Percentiles rank a stretch among this genome's conserved stretches.
Conservation (phyloP, 768 basidiomycete genomes). For the Termitomyces sp. region DNA sequence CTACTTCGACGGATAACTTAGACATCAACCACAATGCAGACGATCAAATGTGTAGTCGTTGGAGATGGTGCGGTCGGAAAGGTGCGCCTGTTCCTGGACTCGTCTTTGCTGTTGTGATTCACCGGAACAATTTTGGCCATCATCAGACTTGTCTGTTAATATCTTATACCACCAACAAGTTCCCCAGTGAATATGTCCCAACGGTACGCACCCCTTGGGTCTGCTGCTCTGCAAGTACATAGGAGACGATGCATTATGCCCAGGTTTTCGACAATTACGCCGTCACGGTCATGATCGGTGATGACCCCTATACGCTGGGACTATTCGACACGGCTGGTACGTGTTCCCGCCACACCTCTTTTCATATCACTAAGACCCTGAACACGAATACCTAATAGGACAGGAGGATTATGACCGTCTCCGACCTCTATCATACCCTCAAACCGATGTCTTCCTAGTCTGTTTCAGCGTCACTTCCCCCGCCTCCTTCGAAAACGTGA, state of each 20-base stretch:
- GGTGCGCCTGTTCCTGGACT: slow-evolving; percentile 44
- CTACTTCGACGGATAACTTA: slow-evolving; percentile 11
- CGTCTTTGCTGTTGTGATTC: not conserved
- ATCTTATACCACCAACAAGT: slow-evolving; percentile 97
- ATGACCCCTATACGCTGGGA: slow-evolving; percentile 97
- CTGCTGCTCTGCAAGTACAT: slow-evolving; percentile 16
- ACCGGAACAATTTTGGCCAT: slow-evolving; percentile 6
- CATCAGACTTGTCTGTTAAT: slow-evolving; percentile 85
- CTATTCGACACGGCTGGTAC: slow-evolving; percentile 97
- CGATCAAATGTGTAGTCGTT: slow-evolving; percentile 96
- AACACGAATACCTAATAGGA: slow-evolving; percentile 40
- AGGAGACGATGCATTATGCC: slow-evolving; percentile 14
- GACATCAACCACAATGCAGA: slow-evolving; percentile 64
- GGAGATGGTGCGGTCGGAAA: slow-evolving; percentile 98
- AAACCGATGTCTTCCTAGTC: slow-evolving; percentile 99
- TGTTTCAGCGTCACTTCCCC: slow-evolving; percentile 99
- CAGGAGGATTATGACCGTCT: slow-evolving; percentile 99
- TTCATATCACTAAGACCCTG: slow-evolving; percentile 7
- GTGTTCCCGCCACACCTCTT: slow-evolving; percentile 24
- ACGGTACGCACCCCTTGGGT: slow-evolving; percentile 60
- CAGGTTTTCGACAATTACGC: slow-evolving; percentile 97
- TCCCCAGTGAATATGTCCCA: slow-evolving; percentile 98
- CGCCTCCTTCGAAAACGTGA: slow-evolving; percentile 99
- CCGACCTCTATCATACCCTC: slow-evolving; percentile 97
- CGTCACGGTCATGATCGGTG: slow-evolving; percentile 99